A percentile compares a stretch with the other conserved stretches of the same genome.
Evolutionary conservation across 2,329 filamentous ascomycete species (phyloP).

Genomic region (Sporothrix globosa): DNA sequence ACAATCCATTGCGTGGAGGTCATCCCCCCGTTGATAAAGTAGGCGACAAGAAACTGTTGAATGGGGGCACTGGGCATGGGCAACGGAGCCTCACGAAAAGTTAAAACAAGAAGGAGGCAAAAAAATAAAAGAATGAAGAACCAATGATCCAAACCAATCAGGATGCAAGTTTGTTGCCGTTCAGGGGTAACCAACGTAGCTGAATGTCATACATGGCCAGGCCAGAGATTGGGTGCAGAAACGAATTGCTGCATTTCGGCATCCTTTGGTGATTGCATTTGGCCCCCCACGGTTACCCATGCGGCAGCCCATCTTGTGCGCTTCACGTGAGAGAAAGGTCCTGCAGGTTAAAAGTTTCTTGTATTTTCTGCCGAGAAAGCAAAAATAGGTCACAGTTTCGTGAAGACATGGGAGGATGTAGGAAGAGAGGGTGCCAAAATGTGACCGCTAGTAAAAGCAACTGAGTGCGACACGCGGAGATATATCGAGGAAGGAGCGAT

Average conservation of each 20-base stretch:
- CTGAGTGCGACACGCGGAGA: too few relatives aligned
- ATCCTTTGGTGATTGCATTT: background rate
- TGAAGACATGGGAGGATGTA: conserved; percentile 7
- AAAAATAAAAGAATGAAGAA: background rate
- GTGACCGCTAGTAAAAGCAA: background rate
- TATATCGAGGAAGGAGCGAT: background rate
- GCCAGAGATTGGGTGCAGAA: background rate
- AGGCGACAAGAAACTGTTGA: background rate
- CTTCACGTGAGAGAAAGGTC: conserved; percentile 23
- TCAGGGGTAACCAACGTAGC: background rate
- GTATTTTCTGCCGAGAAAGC: background rate
- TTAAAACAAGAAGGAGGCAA: background rate
- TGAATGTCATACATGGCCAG: background rate
- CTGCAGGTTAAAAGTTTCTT: conserved; percentile 9
- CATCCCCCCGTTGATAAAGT: background rate
- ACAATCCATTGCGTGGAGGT: conserved; percentile 12
- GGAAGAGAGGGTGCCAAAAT: background rate
- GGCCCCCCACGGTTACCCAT: conserved; percentile 6
- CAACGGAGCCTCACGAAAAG: background rate
- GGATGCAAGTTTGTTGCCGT: background rate
- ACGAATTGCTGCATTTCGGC: conserved; percentile 4
- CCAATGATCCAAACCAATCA: background rate
- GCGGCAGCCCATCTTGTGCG: conserved; percentile 2
- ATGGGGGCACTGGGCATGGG: conserved; percentile 13
- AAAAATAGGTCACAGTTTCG: background rate